These are phyloP conservation scores for Tetrahymena thermophila DNA, from an alignment of 73 alveolate species.

Conservation along the genomic window DNA sequence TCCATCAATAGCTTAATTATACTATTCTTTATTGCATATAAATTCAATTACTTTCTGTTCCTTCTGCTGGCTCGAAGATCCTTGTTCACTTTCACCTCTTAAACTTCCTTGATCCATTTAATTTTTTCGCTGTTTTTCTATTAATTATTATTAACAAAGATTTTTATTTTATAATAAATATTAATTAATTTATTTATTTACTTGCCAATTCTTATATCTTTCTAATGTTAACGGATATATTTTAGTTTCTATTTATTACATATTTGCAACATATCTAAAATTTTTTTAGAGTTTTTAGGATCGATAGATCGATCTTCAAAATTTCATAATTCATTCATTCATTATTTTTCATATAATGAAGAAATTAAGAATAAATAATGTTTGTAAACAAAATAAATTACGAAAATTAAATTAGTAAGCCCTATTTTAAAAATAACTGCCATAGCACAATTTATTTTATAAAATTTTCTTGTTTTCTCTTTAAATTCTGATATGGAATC, in stretches of 20 bases:
- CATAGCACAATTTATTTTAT: neutral
- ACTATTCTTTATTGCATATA: neutral
- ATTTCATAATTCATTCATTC: neutral
- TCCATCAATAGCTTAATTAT: neutral
- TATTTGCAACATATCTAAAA: neutral
- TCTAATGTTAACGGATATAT: neutral
- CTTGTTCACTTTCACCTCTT: neutral
- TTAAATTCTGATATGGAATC: too few species aligned
- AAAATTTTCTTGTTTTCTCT: too few species aligned
- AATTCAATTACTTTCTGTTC: neutral
- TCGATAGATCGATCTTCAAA: neutral
- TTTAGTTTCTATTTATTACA: neutral
- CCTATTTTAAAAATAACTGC: neutral
- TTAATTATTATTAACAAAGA: neutral
- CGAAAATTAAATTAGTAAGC: neutral
- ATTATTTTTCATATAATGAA: neutral
- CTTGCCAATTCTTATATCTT: neutral
- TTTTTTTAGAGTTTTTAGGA: neutral
- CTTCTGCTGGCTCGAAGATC: neutral
- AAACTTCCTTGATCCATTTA: neutral
- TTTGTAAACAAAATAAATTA: neutral
- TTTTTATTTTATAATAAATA: too few species aligned
- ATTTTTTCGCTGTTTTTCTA: neutral
- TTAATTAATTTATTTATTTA: too few species aligned
- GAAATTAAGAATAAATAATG: neutral